Base-by-base conservation (phyloP, 345 rosid genomes). In the Mercurialis annua region DNA sequence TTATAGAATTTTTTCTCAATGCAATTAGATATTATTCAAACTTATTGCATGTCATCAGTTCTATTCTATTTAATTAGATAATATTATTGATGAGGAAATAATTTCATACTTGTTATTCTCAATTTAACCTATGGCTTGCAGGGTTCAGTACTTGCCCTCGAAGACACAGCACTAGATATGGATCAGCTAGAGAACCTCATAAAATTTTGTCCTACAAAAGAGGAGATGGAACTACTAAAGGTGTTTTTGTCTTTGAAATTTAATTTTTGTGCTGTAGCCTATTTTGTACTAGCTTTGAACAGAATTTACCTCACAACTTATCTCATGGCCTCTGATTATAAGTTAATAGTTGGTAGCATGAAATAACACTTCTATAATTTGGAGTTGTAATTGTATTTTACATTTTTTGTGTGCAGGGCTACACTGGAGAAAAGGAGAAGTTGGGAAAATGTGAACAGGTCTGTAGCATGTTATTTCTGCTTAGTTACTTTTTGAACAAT, bases 361-460 rank as follows among this genome's bases (percentile, higher is more conserved):
- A 78, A 69, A 59, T 76, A 57, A 44, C 56, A 4, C 16, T 44
- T 20, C 58, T 21, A 33, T 68, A 57, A 56, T 60, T 59, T 61
- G 40, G 53, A 54, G 11, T 48, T 62, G 33, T 57, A 57, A 50
- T 70, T 44, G 26, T 43, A 10, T 55, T 56, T 56, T n/a, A 48
- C 17, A 67, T 64, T 60, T 61, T 31, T 76, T 58, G n/a, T 77
- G 64, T 77, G 61, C 73, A 90, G 98, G 90, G 92, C 47, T 88
- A 90, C 76, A 87, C 60, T 47, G 96, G 97, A 73, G 98, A 92
- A 52, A 86, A 77, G 74, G 89, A 87, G 16, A 90, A 87, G 79
- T 81, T 92, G 58, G 97, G 98, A 74, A 92, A 83, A 82, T 92
- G 98, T 64, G 98, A 92, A 77, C 86, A 78, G 90, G 98, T 92